Base-by-base conservation (phyloP, 2,329 filamentous ascomycete species). In the Colletotrichum euphorbiae region DNA sequence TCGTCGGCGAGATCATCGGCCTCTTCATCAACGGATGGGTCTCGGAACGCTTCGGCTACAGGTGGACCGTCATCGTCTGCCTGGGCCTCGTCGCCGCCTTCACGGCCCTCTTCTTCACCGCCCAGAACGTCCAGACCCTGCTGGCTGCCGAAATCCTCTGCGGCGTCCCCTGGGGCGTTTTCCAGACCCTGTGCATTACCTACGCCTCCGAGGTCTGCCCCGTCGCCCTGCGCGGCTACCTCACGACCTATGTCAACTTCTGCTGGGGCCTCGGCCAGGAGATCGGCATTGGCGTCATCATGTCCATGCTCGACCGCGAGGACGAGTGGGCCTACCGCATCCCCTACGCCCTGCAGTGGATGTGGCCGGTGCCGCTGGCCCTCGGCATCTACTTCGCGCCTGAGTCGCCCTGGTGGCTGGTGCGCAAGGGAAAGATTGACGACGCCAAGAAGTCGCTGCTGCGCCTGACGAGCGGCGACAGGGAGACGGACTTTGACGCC, bases 351-450 rank as follows among this genome's bases (percentile, higher is more conserved):
- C 80, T 93, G 45, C 91, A 93, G 80, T 93, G 91, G 91, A 91
- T 93, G 82, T 93, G 90, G 90, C 90, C 91, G 0, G 76, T 91
- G 6, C 90, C 90, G 2, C 82, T 93, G 7, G 83, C 89, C 52
- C 78, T 91, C 62, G 90, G 88, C 68, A 88, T 93, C 71, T 87
- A 80, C 73, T 88, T 92, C 64, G 90, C 90, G 0, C 91, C 90
- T 11, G 90, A 92, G 76, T 90, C 87, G 15, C 90, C 90, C 2
- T 92, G 90, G 90, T 93, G 90, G 90, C 84, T 93, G n/a, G 89
- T 93, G 50, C 88, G 91, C 43, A 87, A 85, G 73, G 89, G 88
- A 38, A 84, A 84, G 40, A 80, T 88, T 43, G 86, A 89, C 8
- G 89, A 92, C 15, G 91, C 91, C 33, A 92, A 92, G 80, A 80